Base-by-base conservation (phyloP, 495 filamentous ascomycete genomes). In the Penicillium robsamsonii region DNA sequence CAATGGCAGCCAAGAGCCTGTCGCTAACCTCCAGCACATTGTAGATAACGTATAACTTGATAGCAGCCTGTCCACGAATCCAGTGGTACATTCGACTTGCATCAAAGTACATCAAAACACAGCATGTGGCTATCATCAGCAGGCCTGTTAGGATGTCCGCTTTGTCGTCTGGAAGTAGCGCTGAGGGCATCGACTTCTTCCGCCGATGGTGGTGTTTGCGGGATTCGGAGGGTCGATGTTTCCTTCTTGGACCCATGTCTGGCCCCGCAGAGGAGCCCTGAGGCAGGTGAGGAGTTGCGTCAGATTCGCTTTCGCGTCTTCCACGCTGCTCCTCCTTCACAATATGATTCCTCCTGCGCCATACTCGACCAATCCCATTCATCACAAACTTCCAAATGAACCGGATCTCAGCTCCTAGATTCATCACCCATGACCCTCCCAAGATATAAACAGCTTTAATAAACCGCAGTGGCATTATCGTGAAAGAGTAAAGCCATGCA, bases 41-140 rank as follows among this genome's bases (percentile, higher is more conserved):
- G 76, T 96, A 97, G 46, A 99, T 97, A 43, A 97, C 92, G 71
- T 97, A 99, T 4, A 99, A 79, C 69, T 99, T 99, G 73, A 99
- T 96, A 8, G 92, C 92, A 5, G 91, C 91, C 73, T 97, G 95
- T 8, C 91, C 94, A 44, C 91, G 86, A 64, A 99, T 97, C 65
- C 91, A 89, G 69, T 99, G 94, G 71, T 99, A 99, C 91, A 99
- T 96, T 35, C 91, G 83, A 68, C 92, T 96, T 11, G 95, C 93
- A 72, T 99, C 94, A 40, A 97, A 89, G 55, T 83, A 85, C 88
- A 96, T 94, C 53, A 99, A 77, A 38, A 92, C 82, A 31, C 84
- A 81, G 69, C 90, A 96, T 60, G 89, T 96, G 48, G 80, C 80
- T 46, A 96, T 80, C 61, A 97, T 89, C 22, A 99, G 80, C 35